Evolutionary conservation across 1,284 basidiomycete genomes (phyloP).

Genomic region (Pseudozyma sp.): DNA sequence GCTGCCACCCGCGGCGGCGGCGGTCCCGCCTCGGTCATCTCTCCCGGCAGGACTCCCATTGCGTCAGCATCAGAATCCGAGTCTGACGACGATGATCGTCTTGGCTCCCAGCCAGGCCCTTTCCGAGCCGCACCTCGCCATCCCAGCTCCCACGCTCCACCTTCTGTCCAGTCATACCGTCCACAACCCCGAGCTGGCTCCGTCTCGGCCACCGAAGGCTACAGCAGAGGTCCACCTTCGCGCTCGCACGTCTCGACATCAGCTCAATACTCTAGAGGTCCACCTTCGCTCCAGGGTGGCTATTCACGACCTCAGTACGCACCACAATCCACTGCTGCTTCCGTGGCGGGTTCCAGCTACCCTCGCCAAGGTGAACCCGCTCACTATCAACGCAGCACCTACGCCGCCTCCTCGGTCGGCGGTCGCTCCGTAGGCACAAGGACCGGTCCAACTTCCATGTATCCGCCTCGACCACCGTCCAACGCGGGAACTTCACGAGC

Average conservation of each 20-base stretch:
- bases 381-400: constrained; percentile 41
- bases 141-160: constrained; percentile 21
- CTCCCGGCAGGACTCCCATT: constrained; percentile 31
- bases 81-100: constrained; percentile 33
- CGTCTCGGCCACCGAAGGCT: constrained; percentile 34
- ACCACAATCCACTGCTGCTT: constrained; percentile 37
- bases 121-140: constrained; percentile 24
- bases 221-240: constrained; percentile 25
- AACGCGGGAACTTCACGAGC: constrained; percentile 29
- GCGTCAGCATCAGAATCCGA: constrained; percentile 39
- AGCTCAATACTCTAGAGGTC: constrained; percentile 24
- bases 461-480: constrained; percentile 39
- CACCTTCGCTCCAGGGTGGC: constrained; percentile 30
- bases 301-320: constrained; percentile 31
- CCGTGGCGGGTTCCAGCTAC: constrained; percentile 34
- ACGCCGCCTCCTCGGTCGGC: constrained; percentile 59
- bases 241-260: constrained; percentile 30
- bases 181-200: constrained; percentile 36
- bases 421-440: constrained; percentile 47
- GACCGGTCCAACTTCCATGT: constrained; percentile 14
- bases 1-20: constrained; percentile 48
- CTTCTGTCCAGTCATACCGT: constrained; percentile 31
- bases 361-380: constrained; percentile 29
- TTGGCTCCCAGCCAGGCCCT: constrained; percentile 31
- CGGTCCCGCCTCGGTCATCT: constrained; percentile 15